phyloP scores from a whole-genome alignment of 2,329 filamentous ascomycete species.

The Thielaviopsis punctulata region DNA sequence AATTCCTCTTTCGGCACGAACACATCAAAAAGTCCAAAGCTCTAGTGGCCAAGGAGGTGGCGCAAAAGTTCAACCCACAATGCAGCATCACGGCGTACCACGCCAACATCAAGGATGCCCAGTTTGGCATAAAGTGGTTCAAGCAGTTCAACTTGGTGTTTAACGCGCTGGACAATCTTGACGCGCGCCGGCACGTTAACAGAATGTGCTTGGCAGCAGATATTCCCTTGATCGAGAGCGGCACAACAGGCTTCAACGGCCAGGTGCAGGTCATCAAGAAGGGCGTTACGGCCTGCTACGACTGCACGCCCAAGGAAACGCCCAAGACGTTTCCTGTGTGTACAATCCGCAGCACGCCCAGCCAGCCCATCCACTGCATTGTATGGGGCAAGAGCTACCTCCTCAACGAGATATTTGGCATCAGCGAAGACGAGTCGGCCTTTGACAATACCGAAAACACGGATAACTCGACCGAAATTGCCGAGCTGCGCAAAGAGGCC shows the following conservation, averaged over 20 bases:
- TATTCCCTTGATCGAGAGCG: conserved; percentile 84
- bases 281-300: conserved; percentile 85
- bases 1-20: conserved; percentile 90
- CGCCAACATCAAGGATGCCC: conserved; percentile 80
- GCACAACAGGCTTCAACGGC: conserved; percentile 93
- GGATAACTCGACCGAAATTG: conserved; percentile 78
- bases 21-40: conserved; percentile 98
- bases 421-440: conserved; percentile 68
- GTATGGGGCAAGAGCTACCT: conserved; percentile 98
- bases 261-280: conserved; percentile 95
- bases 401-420: conserved; percentile 84
- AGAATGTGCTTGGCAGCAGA: conserved; percentile 89
- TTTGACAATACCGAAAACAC: conserved; percentile 66
- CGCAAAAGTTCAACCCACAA: conserved; percentile 74
- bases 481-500: conserved; percentile 69
- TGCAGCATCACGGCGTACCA: conserved; percentile 79
- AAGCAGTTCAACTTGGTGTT: conserved; percentile 70
- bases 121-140: conserved; percentile 85
- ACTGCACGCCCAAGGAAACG: conserved; percentile 76
- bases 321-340: conserved; percentile 92
- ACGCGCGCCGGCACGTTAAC: conserved; percentile 87
- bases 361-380: conserved; percentile 94
- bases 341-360: conserved; percentile 90
- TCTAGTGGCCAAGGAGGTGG: conserved; percentile 81
- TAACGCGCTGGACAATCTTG: conserved; percentile 91